Evolutionary conservation across 2,329 filamentous ascomycete species (phyloP).

Genomic region (Torrubiellomyces zombiae): DNA sequence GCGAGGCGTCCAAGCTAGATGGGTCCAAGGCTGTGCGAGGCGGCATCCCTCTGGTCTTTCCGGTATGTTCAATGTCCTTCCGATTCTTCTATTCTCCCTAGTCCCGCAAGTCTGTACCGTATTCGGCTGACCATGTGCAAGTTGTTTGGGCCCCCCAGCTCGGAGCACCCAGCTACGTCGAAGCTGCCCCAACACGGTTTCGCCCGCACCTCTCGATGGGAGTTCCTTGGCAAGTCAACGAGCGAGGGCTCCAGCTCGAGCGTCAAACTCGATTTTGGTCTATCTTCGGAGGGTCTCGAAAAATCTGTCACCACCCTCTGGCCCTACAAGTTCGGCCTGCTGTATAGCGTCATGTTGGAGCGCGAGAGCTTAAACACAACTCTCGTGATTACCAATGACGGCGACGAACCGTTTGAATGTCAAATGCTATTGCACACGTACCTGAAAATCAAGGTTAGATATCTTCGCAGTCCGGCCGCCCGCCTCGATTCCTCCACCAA

Average conservation of each 20-base stretch:
- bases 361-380: conserved; percentile 61
- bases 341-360: conserved; percentile 82
- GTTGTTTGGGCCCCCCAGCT: conserved; percentile 75
- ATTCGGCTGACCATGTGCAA: conserved; percentile 13
- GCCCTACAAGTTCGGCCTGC: conserved; percentile 74
- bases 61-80: too few relatives aligned
- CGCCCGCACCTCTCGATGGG: conserved; percentile 78
- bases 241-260: conserved; percentile 39
- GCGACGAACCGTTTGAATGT: conserved; percentile 68
- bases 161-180: conserved; percentile 59
- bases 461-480: not conserved
- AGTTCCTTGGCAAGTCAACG: conserved; percentile 74
- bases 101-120: not conserved
- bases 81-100: conserved; percentile 8
- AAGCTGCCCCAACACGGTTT: conserved; percentile 87
- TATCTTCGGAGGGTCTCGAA: conserved; percentile 56
- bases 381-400: conserved; percentile 80
- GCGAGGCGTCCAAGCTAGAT: conserved; percentile 63
- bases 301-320: conserved; percentile 55
- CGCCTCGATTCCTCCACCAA: too few relatives aligned
- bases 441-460: conserved; percentile 56
- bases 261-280: conserved; percentile 91
- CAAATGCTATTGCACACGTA: conserved; percentile 89
- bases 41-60: conserved; percentile 84
- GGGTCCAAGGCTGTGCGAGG: conserved; percentile 81